Evolutionary conservation across 495 filamentous ascomycete species (phyloP), one percentile per base, ranked within the genome.

Genomic region (Annulohypoxylon nitens): DNA sequence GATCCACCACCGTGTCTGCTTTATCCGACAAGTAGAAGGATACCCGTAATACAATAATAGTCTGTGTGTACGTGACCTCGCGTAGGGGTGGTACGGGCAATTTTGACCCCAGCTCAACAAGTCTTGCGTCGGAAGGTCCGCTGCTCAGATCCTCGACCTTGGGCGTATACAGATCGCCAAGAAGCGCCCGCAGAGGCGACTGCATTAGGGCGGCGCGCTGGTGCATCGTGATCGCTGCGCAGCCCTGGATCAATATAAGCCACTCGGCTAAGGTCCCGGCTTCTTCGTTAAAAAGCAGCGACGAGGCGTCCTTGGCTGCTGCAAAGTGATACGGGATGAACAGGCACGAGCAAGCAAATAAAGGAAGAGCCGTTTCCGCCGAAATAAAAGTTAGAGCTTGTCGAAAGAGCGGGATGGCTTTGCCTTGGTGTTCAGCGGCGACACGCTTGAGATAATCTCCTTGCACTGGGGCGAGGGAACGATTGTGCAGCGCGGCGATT

Each of bases 311-410:
- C 37, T 51, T 64, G 18, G 73, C 69, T 0, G 67, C 66, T 3
- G 73, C 69, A 30, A 78, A 75, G 39, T 75, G 68, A 9, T 75
- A 78, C 45, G 69, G 73, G 5, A 78, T 45, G 34, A 78, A 68
- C 4, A 75, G 39, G 16, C 73, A 75, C 8, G 75, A 75, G 61
- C 75, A 78, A 5, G 66, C 75, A 26, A 78, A 78, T 11, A 78
- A 60, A 30, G 75, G 51, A 0, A 64, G 53, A 0, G 70, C 73
- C 41, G 70, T 67, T 37, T 61, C 66, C 0, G 37, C 62, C 14
- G 69, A 61, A 8, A 34, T 64, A 11, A 51, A 18, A n/a, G 60
- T 58, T 14, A 75, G 53, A 10, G 75, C 75, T 3, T 60, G 66
- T 30, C 75, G 73, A 23, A 75, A 78, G n/a, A 73, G 50, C 10